Percentiles rank a stretch among this genome's conserved stretches.
Conservation (phyloP, 139 green algal species). For the Ettlia oleoabundans region DNA sequence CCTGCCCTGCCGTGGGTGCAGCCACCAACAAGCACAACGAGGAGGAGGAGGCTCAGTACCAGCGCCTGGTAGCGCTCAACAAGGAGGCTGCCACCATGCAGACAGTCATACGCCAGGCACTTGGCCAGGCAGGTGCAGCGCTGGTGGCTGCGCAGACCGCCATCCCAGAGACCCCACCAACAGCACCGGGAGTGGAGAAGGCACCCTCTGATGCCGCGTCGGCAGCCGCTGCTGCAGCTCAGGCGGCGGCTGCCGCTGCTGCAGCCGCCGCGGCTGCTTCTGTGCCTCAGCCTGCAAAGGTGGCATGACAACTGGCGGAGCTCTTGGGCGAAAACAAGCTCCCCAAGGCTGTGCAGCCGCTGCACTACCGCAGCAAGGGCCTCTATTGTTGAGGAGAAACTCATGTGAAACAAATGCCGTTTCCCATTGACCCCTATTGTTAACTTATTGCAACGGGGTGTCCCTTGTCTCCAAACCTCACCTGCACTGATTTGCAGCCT, state of each 20-base stretch:
- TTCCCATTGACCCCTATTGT: background rate
- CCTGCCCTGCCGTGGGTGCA: too few relatives aligned
- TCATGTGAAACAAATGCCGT: background rate
- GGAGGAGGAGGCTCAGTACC: background rate
- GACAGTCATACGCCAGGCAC: background rate
- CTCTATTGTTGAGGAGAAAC: background rate
- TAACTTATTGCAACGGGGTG: background rate
- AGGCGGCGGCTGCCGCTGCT: background rate
- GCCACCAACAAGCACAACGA: constrained; percentile 1
- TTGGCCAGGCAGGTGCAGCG: background rate
- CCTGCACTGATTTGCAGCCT: too few relatives aligned
- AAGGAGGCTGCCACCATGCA: background rate
- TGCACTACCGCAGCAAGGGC: too few relatives aligned
- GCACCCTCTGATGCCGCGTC: background rate
- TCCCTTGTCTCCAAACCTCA: too few relatives aligned
- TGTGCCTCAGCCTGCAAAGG: too few relatives aligned
- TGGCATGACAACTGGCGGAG: too few relatives aligned
- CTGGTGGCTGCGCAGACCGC: background rate
- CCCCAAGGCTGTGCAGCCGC: too few relatives aligned
- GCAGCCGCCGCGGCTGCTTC: background rate
- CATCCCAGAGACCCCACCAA: background rate
- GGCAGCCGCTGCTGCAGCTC: background rate
- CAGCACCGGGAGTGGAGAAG: background rate
- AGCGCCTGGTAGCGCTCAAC: background rate
- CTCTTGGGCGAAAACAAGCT: too few relatives aligned